Base-by-base conservation (phyloP, 2,329 filamentous ascomycete species). In the Aspergillus sp. region DNA sequence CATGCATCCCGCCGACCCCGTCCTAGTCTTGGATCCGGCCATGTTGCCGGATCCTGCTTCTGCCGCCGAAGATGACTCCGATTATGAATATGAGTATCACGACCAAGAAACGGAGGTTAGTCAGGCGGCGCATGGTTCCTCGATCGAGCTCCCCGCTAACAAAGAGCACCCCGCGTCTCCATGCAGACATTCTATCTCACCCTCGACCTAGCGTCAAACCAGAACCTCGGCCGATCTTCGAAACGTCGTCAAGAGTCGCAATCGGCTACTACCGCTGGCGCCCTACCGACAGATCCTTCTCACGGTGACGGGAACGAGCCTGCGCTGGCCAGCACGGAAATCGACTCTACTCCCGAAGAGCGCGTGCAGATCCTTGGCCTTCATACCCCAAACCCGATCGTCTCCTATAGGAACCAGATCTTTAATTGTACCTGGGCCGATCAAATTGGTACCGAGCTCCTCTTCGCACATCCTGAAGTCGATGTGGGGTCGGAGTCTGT, bases 391-490 rank as follows among this genome's bases (percentile, higher is more conserved):
- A 89, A 90, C 52, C 94, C 94, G 0, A 79, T 96, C 29, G 83
- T 96, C 60, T 89, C 90, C 22, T 96, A 96, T 76, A 84, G 89
- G 59, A 90, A 90, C 31, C 85, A 88, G 62, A 80, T 96, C 22
- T 95, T 93, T 71, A 87, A 86, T 63, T 94, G 92, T 64, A 79
- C 86, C 50, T 98, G 94, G 94, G 85, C 86, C 11, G 87, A 90
- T 62, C 89, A 92, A 60, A 85, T 96, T 49, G 94, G 94, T 39
- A 96, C 92, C 0, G 91, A 96, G 66, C 79, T 93, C 64, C 84
- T 96, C 47, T 89, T 97, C 68, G 83, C 81, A 62, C 76, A 82
- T 62, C 65, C 69, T 45, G 62, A 75, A 47, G 62, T 71, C 6
- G 65, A 75, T 57, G 67, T 72, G 11, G 72, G 67, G 5, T 53